These are phyloP conservation scores for Beauveria medogensis DNA, from an alignment of 2,329 filamentous ascomycete genomes.

Conservation along the genomic window DNA sequence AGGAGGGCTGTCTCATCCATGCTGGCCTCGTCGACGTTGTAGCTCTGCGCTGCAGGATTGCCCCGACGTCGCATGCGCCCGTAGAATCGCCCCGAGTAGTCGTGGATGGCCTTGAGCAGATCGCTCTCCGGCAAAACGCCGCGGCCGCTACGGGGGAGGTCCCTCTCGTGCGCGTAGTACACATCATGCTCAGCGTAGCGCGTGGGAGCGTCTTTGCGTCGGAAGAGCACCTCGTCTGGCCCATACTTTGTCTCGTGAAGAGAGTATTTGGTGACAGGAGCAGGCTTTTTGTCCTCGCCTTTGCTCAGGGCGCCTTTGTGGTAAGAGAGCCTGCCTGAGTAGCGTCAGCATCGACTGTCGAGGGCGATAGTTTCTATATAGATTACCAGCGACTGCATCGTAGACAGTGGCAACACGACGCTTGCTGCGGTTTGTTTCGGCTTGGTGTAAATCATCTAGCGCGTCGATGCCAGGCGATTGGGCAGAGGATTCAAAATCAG, in stretches of 20 bases:
- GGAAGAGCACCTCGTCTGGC: constrained; percentile 66
- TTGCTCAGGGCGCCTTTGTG: background rate
- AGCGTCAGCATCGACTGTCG: background rate
- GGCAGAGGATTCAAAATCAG: background rate
- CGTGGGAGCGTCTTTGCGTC: constrained; percentile 52
- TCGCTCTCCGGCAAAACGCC: constrained; percentile 57
- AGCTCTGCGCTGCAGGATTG: constrained; percentile 12
- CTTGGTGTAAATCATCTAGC: constrained; percentile 11
- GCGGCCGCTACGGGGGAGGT: constrained; percentile 40
- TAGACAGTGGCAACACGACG: constrained; percentile 50
- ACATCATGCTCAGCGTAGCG: constrained; percentile 65
- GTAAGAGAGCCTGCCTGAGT: background rate
- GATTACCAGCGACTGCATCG: constrained; percentile 62
- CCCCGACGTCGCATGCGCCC: constrained; percentile 4
- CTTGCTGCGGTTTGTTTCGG: constrained; percentile 17
- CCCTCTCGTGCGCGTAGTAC: constrained; percentile 56
- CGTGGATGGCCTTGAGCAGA: constrained; percentile 60
- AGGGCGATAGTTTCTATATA: background rate
- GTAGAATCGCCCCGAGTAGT: constrained; percentile 62
- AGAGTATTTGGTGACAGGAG: constrained; percentile 18
- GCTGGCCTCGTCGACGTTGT: constrained; percentile 44
- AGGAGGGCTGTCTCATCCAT: constrained; percentile 74
- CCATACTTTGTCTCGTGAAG: constrained; percentile 31
- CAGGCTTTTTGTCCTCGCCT: constrained; percentile 11
- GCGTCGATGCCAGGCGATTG: background rate